phyloP scores from a whole-genome alignment of 164 flowering plant genomes.

The Stephania yunnanensis region DNA sequence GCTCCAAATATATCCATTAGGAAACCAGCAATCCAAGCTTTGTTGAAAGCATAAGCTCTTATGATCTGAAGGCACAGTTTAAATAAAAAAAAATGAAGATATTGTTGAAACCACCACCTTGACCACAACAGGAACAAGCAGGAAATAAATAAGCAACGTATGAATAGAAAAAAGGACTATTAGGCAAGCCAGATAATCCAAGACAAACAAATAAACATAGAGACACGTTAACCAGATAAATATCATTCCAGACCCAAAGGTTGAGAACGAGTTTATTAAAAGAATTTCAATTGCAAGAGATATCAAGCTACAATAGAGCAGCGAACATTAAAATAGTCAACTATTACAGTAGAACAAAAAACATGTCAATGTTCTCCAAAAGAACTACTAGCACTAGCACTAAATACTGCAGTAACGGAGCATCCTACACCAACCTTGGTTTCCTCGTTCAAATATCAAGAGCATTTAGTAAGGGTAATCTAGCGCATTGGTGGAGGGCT shows the following conservation, averaged over 20 bases:
- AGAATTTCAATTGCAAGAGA: background rate
- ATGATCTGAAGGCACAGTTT: slow-evolving; percentile 46
- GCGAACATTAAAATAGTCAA: background rate
- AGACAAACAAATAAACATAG: background rate
- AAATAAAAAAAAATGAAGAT: background rate
- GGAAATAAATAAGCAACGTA: too few species aligned
- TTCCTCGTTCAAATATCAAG: too few species aligned
- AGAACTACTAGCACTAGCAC: background rate
- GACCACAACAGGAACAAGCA: too few species aligned
- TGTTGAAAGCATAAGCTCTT: slow-evolving; percentile 83
- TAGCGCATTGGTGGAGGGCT: too few species aligned
- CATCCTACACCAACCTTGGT: too few species aligned
- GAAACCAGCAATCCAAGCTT: slow-evolving; percentile 72
- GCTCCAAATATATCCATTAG: slow-evolving; percentile 93
- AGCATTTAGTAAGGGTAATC: too few species aligned
- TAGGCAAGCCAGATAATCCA: background rate
- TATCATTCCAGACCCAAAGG: background rate
- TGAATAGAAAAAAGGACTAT: background rate
- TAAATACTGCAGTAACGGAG: background rate
- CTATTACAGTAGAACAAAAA: background rate
- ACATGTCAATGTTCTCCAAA: background rate
- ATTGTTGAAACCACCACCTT: background rate
- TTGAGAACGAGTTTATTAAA: background rate
- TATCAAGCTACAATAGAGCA: too few species aligned
- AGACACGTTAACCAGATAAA: background rate